A percentile compares a stretch with the other conserved stretches of the same genome.
Conservation (phyloP, 176 grass and related monocot genomes). For the Dactylis glomerata region DNA sequence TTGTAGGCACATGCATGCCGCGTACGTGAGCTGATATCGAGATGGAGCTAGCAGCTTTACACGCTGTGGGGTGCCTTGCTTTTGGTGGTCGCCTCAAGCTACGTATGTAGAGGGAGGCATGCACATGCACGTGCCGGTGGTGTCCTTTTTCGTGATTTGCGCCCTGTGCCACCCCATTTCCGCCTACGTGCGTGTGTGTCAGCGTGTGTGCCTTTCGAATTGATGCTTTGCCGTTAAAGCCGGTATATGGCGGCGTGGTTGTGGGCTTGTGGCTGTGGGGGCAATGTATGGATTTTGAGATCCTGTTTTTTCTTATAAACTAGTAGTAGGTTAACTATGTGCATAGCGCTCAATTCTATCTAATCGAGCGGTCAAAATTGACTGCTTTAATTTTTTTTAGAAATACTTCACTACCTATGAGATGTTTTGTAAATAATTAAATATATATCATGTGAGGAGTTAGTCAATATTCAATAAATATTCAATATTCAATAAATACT, state of each 20-base stretch:
- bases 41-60: slow-evolving; percentile 30
- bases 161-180: slow-evolving; percentile 18
- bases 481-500: too few relatives aligned
- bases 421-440: too few relatives aligned
- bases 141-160: slow-evolving; percentile 22
- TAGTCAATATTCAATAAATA: too few relatives aligned
- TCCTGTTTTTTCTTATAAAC: too few relatives aligned
- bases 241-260: background rate
- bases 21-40: background rate
- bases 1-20: slow-evolving; percentile 28
- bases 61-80: slow-evolving; percentile 47
- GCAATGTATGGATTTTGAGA: too few relatives aligned
- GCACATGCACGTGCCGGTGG: slow-evolving; percentile 22
- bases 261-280: too few relatives aligned
- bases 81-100: slow-evolving; percentile 25
- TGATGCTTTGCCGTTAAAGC: slow-evolving; percentile 24
- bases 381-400: too few relatives aligned
- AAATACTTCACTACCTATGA: too few relatives aligned
- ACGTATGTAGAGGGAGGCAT: background rate
- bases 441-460: too few relatives aligned
- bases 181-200: background rate
- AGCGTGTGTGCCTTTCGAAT: slow-evolving; percentile 24
- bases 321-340: too few relatives aligned
- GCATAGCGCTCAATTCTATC: too few relatives aligned
- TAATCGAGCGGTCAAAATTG: too few relatives aligned